phyloP scores from a whole-genome alignment of 768 basidiomycete genomes.

The Mycena haematopus region DNA sequence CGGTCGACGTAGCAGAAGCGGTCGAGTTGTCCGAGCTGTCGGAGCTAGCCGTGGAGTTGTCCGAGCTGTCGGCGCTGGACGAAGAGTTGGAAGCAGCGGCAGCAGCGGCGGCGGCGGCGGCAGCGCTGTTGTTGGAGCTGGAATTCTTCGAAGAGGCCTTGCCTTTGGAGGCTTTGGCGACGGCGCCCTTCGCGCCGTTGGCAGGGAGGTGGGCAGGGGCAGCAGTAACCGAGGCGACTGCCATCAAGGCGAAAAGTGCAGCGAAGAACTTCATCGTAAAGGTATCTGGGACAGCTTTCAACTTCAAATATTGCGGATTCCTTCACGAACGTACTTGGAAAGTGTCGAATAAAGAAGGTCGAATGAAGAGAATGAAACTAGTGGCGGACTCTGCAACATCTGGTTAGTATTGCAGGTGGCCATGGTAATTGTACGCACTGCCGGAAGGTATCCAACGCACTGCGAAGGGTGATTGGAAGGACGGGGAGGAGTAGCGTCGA shows the following conservation, averaged over 20 bases:
- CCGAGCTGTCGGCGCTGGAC: background rate
- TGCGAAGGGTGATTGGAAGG: conserved; percentile 25
- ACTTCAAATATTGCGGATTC: background rate
- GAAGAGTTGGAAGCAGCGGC: background rate
- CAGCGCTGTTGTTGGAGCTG: too few relatives aligned
- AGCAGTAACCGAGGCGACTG: conserved; percentile 18
- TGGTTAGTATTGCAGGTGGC: background rate
- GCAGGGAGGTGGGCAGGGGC: conserved; percentile 4
- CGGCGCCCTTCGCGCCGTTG: background rate
- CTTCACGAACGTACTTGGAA: conserved; percentile 10
- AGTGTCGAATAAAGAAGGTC: conserved; percentile 21
- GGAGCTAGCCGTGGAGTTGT: background rate
- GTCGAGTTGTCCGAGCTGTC: conserved; percentile 14
- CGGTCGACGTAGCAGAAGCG: conserved; percentile 5
- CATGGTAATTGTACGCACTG: conserved; percentile 3
- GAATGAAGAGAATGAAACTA: conserved; percentile 17
- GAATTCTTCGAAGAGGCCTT: background rate
- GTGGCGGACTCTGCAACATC: background rate
- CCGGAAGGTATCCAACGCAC: conserved; percentile 23
- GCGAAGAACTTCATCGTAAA: conserved; percentile 25
- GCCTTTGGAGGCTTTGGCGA: background rate
- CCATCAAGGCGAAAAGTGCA: conserved; percentile 25
- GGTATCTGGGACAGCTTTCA: conserved; percentile 4
- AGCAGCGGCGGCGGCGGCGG: background rate
- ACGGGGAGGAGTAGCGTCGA: conserved; percentile 19